Conservation (phyloP, 192 early-diverging fungal genomes). For the Backusella morwellensis region DNA sequence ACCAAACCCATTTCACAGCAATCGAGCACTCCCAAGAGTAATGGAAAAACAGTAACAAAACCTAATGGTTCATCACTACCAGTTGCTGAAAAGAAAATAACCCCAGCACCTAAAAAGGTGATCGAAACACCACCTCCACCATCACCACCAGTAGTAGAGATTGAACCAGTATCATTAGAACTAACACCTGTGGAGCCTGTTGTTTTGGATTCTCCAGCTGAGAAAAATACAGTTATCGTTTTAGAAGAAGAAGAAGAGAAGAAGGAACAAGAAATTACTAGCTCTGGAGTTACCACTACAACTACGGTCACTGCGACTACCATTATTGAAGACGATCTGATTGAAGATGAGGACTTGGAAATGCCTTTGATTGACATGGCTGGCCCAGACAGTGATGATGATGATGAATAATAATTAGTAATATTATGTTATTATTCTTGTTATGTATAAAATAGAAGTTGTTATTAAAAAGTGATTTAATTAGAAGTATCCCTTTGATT, state of each 20-base stretch:
- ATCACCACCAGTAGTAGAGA: neutral
- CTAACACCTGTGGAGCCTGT: neutral
- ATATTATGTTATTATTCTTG: neutral
- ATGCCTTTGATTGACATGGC: constrained; percentile 33
- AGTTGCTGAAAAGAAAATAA: neutral
- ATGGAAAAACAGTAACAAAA: neutral
- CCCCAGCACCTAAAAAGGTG: neutral
- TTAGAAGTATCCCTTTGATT: neutral
- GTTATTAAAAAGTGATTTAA: neutral
- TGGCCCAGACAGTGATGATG: constrained; percentile 34
- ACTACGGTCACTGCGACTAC: neutral
- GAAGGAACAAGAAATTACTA: neutral
- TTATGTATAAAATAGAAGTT: neutral
- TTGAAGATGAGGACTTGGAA: constrained; percentile 26
- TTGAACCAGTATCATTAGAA: neutral
- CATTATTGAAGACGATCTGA: neutral
- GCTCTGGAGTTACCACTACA: neutral
- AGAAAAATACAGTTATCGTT: neutral
- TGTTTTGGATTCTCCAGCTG: neutral
- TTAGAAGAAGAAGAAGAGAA: neutral
- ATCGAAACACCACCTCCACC: neutral
- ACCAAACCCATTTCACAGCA: neutral
- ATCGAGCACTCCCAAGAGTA: neutral
- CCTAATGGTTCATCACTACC: neutral
- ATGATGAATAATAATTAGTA: constrained; percentile 13